Evolutionary conservation across 2,329 filamentous ascomycete species (phyloP), one percentile per base, ranked within the genome.

Genomic region (Cordyceps javanica): DNA sequence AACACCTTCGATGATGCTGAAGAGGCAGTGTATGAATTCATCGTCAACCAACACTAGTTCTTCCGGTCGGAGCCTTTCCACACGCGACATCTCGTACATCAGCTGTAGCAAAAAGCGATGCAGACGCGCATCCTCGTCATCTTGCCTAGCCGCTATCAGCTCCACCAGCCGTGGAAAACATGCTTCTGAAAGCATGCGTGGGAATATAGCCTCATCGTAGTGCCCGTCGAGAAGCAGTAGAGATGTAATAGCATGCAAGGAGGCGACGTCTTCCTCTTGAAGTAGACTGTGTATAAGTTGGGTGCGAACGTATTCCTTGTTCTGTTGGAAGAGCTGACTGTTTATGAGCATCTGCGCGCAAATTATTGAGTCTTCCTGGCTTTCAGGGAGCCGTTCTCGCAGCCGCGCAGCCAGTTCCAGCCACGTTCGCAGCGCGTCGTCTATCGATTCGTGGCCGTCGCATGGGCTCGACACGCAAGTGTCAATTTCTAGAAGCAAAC

Each of bases 61-160:
- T 63, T 90, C 85, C 60, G 81, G 75, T 56, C 82, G 86, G 60
- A 99, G 75, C 61, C 86, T 83, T 72, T 97, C 91, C 69, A 97
- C 91, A 60, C 95, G 83, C 45, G 91, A 92, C 89, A 97, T 97
- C 76, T 97, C 94, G 73, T 96, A 99, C 69, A 97, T 81, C 58
- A 99, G 76, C 72, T 97, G 89, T 66, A 99, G 79, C 54, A 97
- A 77, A 61, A 94, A 75, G 36, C 88, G 85, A 73, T 97, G 90
- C 60, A 97, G 77, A 54, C 83, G 80, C 25, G 83, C 79, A 67
- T 92, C 88, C 46, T 84, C 77, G 38, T 87, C 81, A 39, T 87
- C 81, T 62, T 79, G 80, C 61, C 82, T 81, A 44, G 77, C 79
- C 67, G 87, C 82, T 61, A 97, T 87, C 63, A 99, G 77, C 62